These are phyloP conservation scores for Nicotiana tomentosiformis DNA, from an alignment of 257 asterid species.

Conservation along the genomic window DNA sequence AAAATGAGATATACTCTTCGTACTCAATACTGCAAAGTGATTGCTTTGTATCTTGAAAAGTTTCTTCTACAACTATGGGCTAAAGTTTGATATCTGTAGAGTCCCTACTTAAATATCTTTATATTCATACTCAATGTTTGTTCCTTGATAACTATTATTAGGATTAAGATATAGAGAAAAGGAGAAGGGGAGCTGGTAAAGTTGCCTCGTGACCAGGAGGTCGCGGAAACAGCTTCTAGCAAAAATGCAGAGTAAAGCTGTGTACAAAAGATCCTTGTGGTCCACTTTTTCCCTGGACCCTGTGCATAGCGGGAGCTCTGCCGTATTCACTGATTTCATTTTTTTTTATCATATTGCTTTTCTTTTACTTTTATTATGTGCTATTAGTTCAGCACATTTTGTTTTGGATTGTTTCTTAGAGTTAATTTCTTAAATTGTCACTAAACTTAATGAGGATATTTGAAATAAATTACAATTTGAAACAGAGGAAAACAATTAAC, in stretches of 20 bases:
- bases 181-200: too few species aligned
- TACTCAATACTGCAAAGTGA: neutral
- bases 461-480: too few species aligned
- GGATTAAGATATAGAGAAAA: neutral
- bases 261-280: too few species aligned
- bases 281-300: fast-evolving
- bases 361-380: neutral
- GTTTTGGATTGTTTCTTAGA: neutral
- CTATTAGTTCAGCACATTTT: neutral
- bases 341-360: neutral
- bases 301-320: too few species aligned
- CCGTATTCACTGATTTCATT: neutral
- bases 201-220: too few species aligned
- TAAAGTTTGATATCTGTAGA: neutral
- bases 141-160: neutral
- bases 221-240: too few species aligned
- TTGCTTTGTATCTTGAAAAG: neutral
- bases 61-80: neutral
- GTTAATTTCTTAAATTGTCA: too few species aligned
- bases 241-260: too few species aligned
- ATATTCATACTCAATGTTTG: neutral
- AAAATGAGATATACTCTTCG: neutral
- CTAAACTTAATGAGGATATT: too few species aligned
- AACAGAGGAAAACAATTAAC: too few species aligned
- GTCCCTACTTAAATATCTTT: neutral